Evolutionary conservation across 148 eudicot genomes (phyloP).

Genomic region (Chenopodium suecicum): DNA sequence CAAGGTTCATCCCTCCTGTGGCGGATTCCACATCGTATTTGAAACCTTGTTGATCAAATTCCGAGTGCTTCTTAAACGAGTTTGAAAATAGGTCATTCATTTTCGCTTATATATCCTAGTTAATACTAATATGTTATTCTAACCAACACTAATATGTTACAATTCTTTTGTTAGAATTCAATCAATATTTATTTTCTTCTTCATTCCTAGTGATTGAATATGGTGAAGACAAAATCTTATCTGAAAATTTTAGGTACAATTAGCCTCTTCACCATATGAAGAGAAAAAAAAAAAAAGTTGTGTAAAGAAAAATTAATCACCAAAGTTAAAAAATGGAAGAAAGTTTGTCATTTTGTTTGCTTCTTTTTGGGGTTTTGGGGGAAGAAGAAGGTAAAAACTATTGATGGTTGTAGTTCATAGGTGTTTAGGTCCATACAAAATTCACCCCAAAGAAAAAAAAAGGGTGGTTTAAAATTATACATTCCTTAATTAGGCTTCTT

Average conservation of each 20-base stretch:
- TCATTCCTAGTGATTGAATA: neutral
- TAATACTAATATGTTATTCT: neutral
- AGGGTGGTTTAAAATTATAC: conserved; percentile 17
- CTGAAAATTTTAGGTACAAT: neutral
- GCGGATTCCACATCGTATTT: conserved; percentile 24
- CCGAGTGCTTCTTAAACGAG: conserved; percentile 32
- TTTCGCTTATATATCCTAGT: neutral
- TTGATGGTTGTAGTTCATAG: conserved; percentile 25
- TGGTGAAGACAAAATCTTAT: neutral
- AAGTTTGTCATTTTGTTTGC: neutral
- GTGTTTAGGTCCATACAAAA: conserved; percentile 18
- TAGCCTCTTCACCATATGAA: neutral
- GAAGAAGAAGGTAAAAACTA: conserved; percentile 7
- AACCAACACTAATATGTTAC: neutral
- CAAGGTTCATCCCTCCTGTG: conserved; percentile 39
- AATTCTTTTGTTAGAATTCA: neutral
- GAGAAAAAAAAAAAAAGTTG: conserved; percentile 5
- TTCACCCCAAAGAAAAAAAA: conserved; percentile 3
- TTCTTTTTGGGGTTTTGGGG: conserved; percentile 15
- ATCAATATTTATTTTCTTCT: neutral
- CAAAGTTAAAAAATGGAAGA: neutral
- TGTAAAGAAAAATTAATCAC: neutral
- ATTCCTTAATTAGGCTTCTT: conserved; percentile 25
- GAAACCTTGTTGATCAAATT: conserved; percentile 14
- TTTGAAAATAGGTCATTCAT: conserved; percentile 44